These are phyloP conservation scores for Aspergillus cavernicola DNA, from an alignment of 495 filamentous ascomycete genomes.

Conservation along the genomic window DNA sequence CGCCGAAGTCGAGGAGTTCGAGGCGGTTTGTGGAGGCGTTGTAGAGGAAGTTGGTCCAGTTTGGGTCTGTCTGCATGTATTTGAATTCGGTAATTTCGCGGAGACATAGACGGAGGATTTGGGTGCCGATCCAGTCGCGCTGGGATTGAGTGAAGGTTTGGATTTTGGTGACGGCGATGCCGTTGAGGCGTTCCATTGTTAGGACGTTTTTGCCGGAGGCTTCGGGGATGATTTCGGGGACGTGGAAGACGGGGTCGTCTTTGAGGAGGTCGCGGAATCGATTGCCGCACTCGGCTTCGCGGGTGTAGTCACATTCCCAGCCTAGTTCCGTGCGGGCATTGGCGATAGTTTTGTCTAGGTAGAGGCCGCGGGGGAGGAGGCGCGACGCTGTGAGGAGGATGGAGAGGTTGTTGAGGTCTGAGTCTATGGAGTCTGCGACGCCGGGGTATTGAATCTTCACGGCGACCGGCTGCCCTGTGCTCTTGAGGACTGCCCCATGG, in stretches of 20 bases:
- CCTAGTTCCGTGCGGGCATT: slow-evolving; percentile 90
- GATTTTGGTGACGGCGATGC: slow-evolving; percentile 83
- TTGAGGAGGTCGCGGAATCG: slow-evolving; percentile 70
- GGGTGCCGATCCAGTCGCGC: slow-evolving; percentile 84
- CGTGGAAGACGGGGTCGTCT: slow-evolving; percentile 71
- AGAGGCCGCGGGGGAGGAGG: slow-evolving; percentile 86
- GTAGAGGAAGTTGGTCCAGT: slow-evolving; percentile 99
- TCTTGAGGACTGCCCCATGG: slow-evolving; percentile 77
- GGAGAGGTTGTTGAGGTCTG: slow-evolving; percentile 87
- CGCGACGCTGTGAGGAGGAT: slow-evolving; percentile 85
- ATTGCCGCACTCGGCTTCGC: slow-evolving; percentile 75
- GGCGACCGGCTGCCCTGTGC: slow-evolving; percentile 71
- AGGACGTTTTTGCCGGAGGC: slow-evolving; percentile 84
- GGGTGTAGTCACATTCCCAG: slow-evolving; percentile 95
- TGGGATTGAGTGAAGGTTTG: slow-evolving; percentile 71
- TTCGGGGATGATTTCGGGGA: slow-evolving; percentile 72
- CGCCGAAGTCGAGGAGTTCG: slow-evolving; percentile 94
- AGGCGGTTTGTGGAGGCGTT: slow-evolving; percentile 68
- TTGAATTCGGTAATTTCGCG: slow-evolving; percentile 89
- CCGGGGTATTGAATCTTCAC: slow-evolving; percentile 98
- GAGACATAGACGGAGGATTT: slow-evolving; percentile 88
- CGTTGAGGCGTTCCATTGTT: slow-evolving; percentile 88
- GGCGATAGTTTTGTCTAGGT: slow-evolving; percentile 93
- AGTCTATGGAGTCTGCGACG: slow-evolving; percentile 93
- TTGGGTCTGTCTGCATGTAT: slow-evolving; percentile 99